Conservation (phyloP, 257 asterid genomes). For the Ligustrum vulgare region DNA sequence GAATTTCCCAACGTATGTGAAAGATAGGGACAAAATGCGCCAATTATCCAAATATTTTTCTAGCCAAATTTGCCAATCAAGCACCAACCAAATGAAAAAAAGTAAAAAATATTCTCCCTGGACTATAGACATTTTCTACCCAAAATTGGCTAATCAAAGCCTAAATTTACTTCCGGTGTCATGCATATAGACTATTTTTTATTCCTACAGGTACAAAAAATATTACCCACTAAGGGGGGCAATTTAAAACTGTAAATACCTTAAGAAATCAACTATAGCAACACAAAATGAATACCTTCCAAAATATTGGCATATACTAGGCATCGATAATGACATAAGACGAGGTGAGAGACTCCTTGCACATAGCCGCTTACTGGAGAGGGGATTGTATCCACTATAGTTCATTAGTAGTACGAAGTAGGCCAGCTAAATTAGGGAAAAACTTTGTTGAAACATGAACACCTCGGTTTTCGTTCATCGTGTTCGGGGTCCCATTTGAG, state of each 20-base stretch:
- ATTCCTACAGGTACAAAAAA: background rate
- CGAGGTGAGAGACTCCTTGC: background rate
- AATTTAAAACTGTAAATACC: background rate
- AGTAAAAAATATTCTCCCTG: no score
- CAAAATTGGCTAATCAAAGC: no score
- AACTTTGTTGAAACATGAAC: background rate
- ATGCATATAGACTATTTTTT: background rate
- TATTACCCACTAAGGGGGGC: background rate
- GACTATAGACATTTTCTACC: no score
- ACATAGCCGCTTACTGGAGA: background rate
- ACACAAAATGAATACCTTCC: slow-evolving; percentile 15
- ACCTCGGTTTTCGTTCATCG: slow-evolving; percentile 22
- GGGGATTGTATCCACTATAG: background rate
- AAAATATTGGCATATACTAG: background rate
- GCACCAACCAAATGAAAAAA: no score
- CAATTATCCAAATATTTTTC: no score
- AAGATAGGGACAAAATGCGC: no score
- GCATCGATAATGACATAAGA: background rate
- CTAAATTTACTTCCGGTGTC: background rate
- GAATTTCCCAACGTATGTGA: no score
- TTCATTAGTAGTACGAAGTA: background rate
- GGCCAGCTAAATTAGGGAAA: background rate
- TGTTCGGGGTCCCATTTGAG: slow-evolving; percentile 24
- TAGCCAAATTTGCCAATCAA: no score
- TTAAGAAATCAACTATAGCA: background rate